Evolutionary conservation across 331 rosid species (phyloP).

Genomic region (Quercus lobata): DNA sequence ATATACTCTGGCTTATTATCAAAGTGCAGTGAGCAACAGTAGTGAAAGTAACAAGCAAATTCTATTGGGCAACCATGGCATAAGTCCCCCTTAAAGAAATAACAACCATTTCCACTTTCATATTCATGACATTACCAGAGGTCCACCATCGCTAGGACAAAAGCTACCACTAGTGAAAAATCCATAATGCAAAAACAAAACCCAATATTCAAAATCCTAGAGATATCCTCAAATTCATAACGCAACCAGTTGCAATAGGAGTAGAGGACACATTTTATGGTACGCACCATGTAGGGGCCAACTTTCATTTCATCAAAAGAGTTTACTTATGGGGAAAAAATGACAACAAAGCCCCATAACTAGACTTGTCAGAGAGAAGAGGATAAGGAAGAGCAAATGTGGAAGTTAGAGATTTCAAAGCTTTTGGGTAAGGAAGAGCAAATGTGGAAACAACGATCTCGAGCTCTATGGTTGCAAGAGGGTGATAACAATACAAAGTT

Average conservation of each 20-base stretch:
- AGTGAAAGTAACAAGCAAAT: too few relatives aligned
- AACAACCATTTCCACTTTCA: constrained; percentile 14
- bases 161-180: constrained; percentile 9
- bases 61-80: too few relatives aligned
- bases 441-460: too few relatives aligned
- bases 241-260: constrained; percentile 3
- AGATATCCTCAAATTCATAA: constrained; percentile 20
- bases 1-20: background rate
- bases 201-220: background rate
- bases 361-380: too few relatives aligned
- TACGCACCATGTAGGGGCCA: background rate
- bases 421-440: too few relatives aligned
- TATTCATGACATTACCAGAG: constrained; percentile 15
- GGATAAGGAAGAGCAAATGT: too few relatives aligned
- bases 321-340: constrained; percentile 5
- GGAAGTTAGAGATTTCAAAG: too few relatives aligned
- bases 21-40: too few relatives aligned
- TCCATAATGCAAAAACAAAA: constrained; percentile 21
- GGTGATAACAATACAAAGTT: too few relatives aligned
- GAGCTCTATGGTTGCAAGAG: too few relatives aligned
- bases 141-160: constrained; percentile 38
- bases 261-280: background rate
- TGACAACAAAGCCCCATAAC: background rate
- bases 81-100: background rate
- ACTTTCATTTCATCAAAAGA: background rate